Percentiles rank a stretch among this genome's conserved stretches.
These are phyloP conservation scores for Colletotrichum eleusines DNA, from an alignment of 2,329 filamentous ascomycete species.

Conservation along the genomic window DNA sequence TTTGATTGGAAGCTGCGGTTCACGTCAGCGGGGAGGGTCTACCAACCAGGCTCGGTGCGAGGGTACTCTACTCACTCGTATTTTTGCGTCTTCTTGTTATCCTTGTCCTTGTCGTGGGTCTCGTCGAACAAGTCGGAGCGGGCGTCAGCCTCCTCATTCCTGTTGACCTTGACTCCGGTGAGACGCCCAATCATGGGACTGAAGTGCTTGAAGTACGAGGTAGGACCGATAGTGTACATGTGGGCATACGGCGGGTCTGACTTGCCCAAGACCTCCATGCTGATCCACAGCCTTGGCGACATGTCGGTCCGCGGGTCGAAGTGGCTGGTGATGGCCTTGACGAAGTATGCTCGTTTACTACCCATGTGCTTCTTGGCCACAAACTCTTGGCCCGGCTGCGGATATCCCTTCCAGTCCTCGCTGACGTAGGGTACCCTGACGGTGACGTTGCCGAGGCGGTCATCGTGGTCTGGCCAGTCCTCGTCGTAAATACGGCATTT, in stretches of 20 bases:
- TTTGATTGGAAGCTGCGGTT: constrained; percentile 85
- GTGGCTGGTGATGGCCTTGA: constrained; percentile 76
- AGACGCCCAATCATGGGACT: constrained; percentile 90
- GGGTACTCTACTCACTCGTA: constrained; percentile 73
- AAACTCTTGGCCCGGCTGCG: constrained; percentile 68
- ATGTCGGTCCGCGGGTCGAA: constrained; percentile 73
- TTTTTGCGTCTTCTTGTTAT: constrained; percentile 69
- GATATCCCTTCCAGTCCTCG: constrained; percentile 77
- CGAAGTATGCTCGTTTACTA: constrained; percentile 86
- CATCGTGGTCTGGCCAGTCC: constrained; percentile 86
- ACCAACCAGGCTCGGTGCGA: not conserved
- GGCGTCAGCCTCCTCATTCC: constrained; percentile 65
- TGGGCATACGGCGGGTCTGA: constrained; percentile 77
- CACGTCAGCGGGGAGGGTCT: constrained; percentile 1
- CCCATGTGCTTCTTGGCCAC: constrained; percentile 85
- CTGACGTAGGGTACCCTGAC: constrained; percentile 71
- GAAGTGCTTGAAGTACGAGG: constrained; percentile 84
- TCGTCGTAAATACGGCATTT: constrained; percentile 93
- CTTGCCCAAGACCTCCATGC: constrained; percentile 81
- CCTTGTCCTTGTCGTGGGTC: constrained; percentile 45
- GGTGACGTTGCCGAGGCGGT: constrained; percentile 88
- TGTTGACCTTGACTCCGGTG: constrained; percentile 76
- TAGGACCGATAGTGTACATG: constrained; percentile 83
- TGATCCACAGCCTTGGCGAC: constrained; percentile 77
- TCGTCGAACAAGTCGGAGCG: constrained; percentile 44